These are phyloP conservation scores for Xylaria sp. DNA, from an alignment of 2,329 filamentous ascomycete species.

Conservation along the genomic window DNA sequence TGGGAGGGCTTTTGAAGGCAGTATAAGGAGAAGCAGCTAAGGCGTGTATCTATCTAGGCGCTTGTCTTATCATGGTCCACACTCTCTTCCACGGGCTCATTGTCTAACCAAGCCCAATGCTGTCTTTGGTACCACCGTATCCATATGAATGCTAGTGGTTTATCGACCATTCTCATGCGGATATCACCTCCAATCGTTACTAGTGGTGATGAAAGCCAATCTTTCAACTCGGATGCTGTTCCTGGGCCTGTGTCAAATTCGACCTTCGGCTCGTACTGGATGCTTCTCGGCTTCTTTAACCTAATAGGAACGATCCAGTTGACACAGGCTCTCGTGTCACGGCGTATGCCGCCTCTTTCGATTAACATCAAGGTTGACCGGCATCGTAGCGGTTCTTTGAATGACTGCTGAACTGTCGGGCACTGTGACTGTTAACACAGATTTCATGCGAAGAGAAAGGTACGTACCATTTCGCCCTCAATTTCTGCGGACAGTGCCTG, in stretches of 20 bases:
- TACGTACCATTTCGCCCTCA: constrained; percentile 11
- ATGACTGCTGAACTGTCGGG: background rate
- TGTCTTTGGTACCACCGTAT: constrained; percentile 9
- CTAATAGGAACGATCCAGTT: constrained; percentile 16
- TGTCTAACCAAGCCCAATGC: constrained; percentile 11
- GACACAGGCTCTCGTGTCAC: constrained; percentile 1
- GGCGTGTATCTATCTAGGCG: background rate
- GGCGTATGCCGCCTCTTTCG: background rate
- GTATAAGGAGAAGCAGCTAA: background rate
- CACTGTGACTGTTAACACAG: constrained; percentile 3
- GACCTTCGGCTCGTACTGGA: background rate
- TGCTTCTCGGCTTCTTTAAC: background rate
- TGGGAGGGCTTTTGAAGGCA: background rate
- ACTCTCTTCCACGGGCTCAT: background rate
- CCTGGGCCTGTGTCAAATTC: constrained; percentile 14
- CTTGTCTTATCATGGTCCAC: background rate
- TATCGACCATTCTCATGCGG: constrained; percentile 2
- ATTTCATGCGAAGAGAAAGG: background rate
- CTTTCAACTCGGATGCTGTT: background rate
- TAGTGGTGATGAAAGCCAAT: constrained; percentile 1
- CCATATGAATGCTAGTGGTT: constrained; percentile 14
- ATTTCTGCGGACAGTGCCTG: background rate
- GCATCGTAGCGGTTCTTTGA: constrained; percentile 13
- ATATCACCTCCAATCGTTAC: background rate
- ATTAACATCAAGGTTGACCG: constrained; percentile 12